Base-by-base conservation (phyloP, 805 yeast genomes). In the Saccharomycopsis schoenii region DNA sequence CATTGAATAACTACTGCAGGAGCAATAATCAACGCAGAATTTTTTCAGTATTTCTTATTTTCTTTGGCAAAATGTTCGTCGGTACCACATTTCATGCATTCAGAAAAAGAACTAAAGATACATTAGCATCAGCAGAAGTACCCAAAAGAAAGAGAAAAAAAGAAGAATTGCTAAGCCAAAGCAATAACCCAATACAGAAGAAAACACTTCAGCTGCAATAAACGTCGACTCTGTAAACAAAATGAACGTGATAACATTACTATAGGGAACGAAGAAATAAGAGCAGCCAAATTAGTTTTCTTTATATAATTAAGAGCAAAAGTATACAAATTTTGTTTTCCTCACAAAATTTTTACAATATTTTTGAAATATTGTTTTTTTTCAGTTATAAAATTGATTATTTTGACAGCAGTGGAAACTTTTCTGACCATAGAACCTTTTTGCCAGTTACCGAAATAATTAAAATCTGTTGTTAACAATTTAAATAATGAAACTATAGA, bases 371-470 rank as follows among this genome's bases (percentile, higher is more conserved):
- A 89, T n/a, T 0, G 96, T 88, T 34, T 77, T 78, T 73, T 90
- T 96, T 96, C 96, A 89, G 1, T 93, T 86, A 69, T 89, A 89
- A 70, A 79, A 88, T 74, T 89, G 73, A 89, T 86, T 70, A 86
- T 79, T 66, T 82, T 85, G 73, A 85, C 79, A 67, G 82, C 80
- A 64, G 77, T 79, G 63, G 85, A 72, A 39, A 84, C 80, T 69
- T 85, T 90, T 67, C 85, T 82, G 69, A 85, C 79, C 65, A 76
- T 75, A 56, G 77, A 73, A 88, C 84, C 68, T 96, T 79, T 25
- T 73, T 67, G 72, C 88, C 94, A 19, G 91, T 88, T 66, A 72
- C 79, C 19, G 75, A 72, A 63, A 81, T 82, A 15, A 85, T 43
- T 70, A 70, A 56, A 71, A 74, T 68, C 96, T 80, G 68, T 77